A percentile compares a stretch with the other conserved stretches of the same genome.
These are phyloP conservation scores for Exophiala sideris DNA, from an alignment of 2,329 filamentous ascomycete genomes.

Conservation along the genomic window DNA sequence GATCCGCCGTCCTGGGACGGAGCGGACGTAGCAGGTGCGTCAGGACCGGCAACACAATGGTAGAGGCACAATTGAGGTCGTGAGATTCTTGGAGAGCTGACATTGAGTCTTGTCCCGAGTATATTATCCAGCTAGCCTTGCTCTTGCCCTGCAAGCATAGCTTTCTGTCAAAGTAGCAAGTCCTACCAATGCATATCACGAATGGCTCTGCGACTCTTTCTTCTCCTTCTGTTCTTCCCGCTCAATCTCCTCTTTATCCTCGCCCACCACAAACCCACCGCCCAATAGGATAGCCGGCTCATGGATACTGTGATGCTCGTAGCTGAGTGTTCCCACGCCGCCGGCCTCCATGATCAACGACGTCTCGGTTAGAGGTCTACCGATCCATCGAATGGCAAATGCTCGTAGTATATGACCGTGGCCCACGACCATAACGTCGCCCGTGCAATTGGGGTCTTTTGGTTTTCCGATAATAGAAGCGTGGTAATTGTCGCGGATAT, in stretches of 20 bases:
- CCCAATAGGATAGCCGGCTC: constrained; percentile 79
- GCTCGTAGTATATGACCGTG: constrained; percentile 87
- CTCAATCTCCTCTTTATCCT: constrained; percentile 11
- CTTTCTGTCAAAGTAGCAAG: neutral
- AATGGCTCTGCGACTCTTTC: neutral
- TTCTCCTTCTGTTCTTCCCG: constrained; percentile 14
- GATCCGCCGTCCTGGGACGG: too few relatives aligned
- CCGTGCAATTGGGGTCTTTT: constrained; percentile 37
- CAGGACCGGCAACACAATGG: too few relatives aligned
- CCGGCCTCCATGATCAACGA: constrained; percentile 82
- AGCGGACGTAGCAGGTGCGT: too few relatives aligned
- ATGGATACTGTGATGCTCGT: constrained; percentile 73
- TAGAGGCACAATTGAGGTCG: too few relatives aligned
- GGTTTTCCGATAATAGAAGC: constrained; percentile 57
- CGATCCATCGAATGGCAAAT: constrained; percentile 82
- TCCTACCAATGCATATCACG: too few relatives aligned
- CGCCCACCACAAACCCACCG: constrained; percentile 59
- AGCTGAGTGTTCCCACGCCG: constrained; percentile 78
- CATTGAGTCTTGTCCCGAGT: too few relatives aligned
- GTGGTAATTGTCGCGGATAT: constrained; percentile 68
- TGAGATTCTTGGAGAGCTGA: too few relatives aligned
- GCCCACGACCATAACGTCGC: constrained; percentile 75
- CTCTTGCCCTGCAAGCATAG: too few relatives aligned
- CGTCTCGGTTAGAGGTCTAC: constrained; percentile 69
- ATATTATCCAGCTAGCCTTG: too few relatives aligned